Evolutionary conservation across 163 green algal species (phyloP), one percentile per base, ranked within the genome.

Genomic region (Scenedesmus sp.): DNA sequence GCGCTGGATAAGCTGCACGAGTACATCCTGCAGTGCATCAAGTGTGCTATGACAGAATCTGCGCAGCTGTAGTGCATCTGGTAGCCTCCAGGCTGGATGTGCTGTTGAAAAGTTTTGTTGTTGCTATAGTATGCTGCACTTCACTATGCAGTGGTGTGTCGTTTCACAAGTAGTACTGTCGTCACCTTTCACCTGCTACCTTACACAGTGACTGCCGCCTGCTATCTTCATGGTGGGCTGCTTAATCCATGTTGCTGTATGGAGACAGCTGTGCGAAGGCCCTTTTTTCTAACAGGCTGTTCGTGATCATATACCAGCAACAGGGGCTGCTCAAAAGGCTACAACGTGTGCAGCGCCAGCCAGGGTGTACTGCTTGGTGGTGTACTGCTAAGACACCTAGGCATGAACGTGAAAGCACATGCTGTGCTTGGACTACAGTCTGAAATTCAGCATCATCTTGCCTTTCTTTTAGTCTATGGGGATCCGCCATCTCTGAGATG

Each of bases 1-100:
- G 93, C 94, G 0, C 62, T 97, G 57, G 96, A 98, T 81, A 70
- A 90, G 64, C 92, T 98, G 93, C 97, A 98, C 76, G 95, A 97
- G 84, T 97, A 98, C 89, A 91, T 97, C 46, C 92, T 98, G 60
- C 89, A 96, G 73, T 97, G 94, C 88, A 98, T 98, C 64, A 93
- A 97, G 90, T 91, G 95, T 59, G 92, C 93, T 9, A 93, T 95
- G 90, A 79, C 70, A 16, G 70, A 79, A 52, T 79, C 70, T 79
- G 70, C 23, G 23, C 26, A 52, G 26, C 26, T 88, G 60, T 88
- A 86, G 52, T 6, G 23, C 20, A 23, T 79, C 4, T 52, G 23
- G 23, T 23, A 52, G 70, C 23, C 52, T 5, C 5, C 10, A 81
- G 13, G 23, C 70, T 52, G 70, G 23, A 46, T 52, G 66, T 76